phyloP scores from a whole-genome alignment of 352 stramenopile genomes.

The Globisporangium iwayamae region DNA sequence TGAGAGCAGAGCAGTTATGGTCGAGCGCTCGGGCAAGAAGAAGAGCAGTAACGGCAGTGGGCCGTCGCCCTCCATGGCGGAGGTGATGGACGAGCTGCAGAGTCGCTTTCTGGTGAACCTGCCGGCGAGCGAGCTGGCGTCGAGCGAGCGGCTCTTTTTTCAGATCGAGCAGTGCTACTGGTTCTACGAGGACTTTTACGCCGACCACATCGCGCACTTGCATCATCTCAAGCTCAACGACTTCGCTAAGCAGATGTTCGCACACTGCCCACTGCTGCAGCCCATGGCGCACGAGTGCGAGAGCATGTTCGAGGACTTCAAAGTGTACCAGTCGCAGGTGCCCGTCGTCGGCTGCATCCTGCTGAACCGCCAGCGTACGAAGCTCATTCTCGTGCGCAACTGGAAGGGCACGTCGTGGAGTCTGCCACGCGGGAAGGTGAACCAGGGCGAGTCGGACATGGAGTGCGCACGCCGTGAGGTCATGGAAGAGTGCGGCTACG shows the following conservation, averaged over 20 bases:
- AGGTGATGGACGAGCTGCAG: constrained; percentile 95
- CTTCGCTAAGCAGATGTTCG: constrained; percentile 92
- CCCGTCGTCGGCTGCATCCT: constrained; percentile 94
- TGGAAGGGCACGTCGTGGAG: constrained; percentile 91
- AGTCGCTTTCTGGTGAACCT: constrained; percentile 95
- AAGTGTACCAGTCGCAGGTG: constrained; percentile 92
- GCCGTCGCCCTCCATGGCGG: constrained; percentile 56
- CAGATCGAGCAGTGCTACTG: constrained; percentile 97
- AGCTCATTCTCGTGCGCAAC: constrained; percentile 89
- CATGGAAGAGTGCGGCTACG: constrained; percentile 91
- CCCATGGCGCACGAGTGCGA: constrained; percentile 86
- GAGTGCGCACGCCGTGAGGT: constrained; percentile 90
- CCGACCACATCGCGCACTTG: constrained; percentile 82
- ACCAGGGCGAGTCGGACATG: constrained; percentile 87
- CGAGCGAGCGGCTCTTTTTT: constrained; percentile 95
- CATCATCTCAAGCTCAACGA: constrained; percentile 92
- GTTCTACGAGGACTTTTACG: constrained; percentile 98
- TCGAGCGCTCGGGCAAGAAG: constrained; percentile 14
- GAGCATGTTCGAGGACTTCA: constrained; percentile 92
- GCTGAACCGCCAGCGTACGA: constrained; percentile 80
- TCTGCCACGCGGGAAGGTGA: constrained; percentile 93
- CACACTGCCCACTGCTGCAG: constrained; percentile 85
- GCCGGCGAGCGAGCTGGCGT: constrained; percentile 85
- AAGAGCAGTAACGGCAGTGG: constrained; percentile 1
- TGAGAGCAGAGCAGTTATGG: constrained; percentile 6